Percentiles rank a stretch among this genome's conserved stretches.
These are phyloP conservation scores for Boechera divaricarpa DNA, from an alignment of 345 rosid genomes.

Conservation along the genomic window DNA sequence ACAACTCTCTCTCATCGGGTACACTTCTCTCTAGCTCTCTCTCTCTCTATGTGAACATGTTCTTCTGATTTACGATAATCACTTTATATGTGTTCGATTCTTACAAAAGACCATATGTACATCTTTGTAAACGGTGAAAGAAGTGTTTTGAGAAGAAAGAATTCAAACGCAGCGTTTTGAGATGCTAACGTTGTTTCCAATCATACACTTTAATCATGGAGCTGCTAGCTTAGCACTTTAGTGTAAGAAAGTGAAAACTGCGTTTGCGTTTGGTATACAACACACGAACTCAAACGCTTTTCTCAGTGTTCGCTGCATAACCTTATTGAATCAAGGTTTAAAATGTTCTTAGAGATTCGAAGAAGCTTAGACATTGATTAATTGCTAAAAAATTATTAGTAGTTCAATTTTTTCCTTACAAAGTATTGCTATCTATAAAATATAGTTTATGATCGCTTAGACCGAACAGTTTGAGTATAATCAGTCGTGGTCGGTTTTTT, in stretches of 20 bases:
- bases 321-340: not conserved
- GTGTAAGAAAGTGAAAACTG: slow-evolving; percentile 7
- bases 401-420: not conserved
- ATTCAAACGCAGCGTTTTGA: slow-evolving; percentile 38
- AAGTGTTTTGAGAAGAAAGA: not conserved
- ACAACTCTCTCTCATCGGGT: slow-evolving; percentile 58
- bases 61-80: slow-evolving; percentile 6
- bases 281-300: slow-evolving; percentile 1
- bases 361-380: not conserved
- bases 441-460: not conserved
- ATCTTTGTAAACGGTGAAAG: slow-evolving; percentile 5
- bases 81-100: not conserved
- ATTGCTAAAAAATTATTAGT: not conserved
- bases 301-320: slow-evolving; percentile 1
- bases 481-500: not conserved
- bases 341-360: not conserved
- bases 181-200: slow-evolving; percentile 9
- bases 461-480: not conserved
- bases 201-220: slow-evolving; percentile 4
- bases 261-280: slow-evolving; percentile 20
- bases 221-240: not conserved
- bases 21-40: slow-evolving; percentile 10
- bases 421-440: not conserved
- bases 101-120: not conserved
- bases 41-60: not conserved